Evolutionary conservation across 495 filamentous ascomycete genomes (phyloP).

Genomic region (Aspergillus indologenus): DNA sequence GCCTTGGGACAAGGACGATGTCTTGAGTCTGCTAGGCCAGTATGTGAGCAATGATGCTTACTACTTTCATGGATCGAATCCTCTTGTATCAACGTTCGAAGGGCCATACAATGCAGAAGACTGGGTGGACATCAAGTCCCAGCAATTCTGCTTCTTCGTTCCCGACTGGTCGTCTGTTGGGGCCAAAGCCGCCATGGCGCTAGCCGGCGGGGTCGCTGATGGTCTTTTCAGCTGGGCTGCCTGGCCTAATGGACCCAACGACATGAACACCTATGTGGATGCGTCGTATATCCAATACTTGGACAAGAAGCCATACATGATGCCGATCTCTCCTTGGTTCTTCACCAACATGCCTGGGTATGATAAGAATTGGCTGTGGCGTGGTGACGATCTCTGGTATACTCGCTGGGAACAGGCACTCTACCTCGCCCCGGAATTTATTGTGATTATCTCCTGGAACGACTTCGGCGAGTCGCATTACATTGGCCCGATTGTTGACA

Average conservation of each 20-base stretch:
- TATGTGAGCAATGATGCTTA: conserved; percentile 50
- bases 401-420: conserved; percentile 55
- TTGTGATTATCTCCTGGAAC: conserved; percentile 67
- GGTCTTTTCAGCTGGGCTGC: conserved; percentile 66
- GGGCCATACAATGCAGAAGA: conserved; percentile 52
- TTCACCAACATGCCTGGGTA: conserved; percentile 63
- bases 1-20: conserved; percentile 50
- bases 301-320: conserved; percentile 56
- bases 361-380: conserved; percentile 60
- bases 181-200: conserved; percentile 26
- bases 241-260: conserved; percentile 58
- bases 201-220: conserved; percentile 40
- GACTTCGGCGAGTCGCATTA: conserved; percentile 63
- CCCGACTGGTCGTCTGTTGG: conserved; percentile 62
- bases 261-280: conserved; percentile 52
- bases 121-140: conserved; percentile 53
- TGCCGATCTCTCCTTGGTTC: conserved; percentile 72
- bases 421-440: conserved; percentile 42
- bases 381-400: conserved; percentile 55
- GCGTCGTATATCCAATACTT: conserved; percentile 51
- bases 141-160: conserved; percentile 50
- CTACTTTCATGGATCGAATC: conserved; percentile 46
- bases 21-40: conserved; percentile 51
- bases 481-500: conserved; percentile 35
- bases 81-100: conserved; percentile 70